Evolutionary conservation across 768 basidiomycete genomes (phyloP), one percentile per base, ranked within the genome.

Genomic region (Clavulina sp.): DNA sequence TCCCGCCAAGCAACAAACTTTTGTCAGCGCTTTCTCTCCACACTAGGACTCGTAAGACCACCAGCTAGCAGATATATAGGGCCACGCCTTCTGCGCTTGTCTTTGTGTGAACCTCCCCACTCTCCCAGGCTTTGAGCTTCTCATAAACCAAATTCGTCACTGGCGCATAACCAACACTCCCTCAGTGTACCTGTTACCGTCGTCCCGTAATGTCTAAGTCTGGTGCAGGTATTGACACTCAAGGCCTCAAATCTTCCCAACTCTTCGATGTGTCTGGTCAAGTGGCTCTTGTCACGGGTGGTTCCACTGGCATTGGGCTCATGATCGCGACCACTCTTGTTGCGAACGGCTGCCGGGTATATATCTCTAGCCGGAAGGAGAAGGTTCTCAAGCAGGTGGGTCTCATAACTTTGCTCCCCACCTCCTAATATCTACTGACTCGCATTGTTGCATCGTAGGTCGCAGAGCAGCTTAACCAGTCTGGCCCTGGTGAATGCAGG

Each of bases 301-400:
- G 87, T 21, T 77, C 82, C 46, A 80, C 81, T 36, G 87, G 87
- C 1, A 75, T 92, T 41, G 87, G 87, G 5, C 78, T 75, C 60
- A 81, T 85, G 75, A 87, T 91, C 58, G 85, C 88, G 23, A 68
- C 76, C 0, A 80, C 83, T 1, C 80, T 86, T 58, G 83, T 81
- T 1, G 76, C 80, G 65, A 89, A 91, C 59, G 88, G 88, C 9
- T 84, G 81, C 31, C 81, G 77, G 58, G 88, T 93, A 38, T 89
- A 91, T 66, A 88, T 92, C 57, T 86, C 88, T 13, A 80, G 84
- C 7, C 72, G 88, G 51, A 89, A 87, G 62, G 83, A 85, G 66
- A 62, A 69, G 19, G 80, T 81, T 58, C 70, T 92, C 52, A 77
- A 81, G 66, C 75, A 82, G 71, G 84, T 81, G 52, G 49, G 71